Evolutionary conservation across 2,329 filamentous ascomycete genomes (phyloP), one percentile per base, ranked within the genome.

Genomic region (Cordyceps farinosa): DNA sequence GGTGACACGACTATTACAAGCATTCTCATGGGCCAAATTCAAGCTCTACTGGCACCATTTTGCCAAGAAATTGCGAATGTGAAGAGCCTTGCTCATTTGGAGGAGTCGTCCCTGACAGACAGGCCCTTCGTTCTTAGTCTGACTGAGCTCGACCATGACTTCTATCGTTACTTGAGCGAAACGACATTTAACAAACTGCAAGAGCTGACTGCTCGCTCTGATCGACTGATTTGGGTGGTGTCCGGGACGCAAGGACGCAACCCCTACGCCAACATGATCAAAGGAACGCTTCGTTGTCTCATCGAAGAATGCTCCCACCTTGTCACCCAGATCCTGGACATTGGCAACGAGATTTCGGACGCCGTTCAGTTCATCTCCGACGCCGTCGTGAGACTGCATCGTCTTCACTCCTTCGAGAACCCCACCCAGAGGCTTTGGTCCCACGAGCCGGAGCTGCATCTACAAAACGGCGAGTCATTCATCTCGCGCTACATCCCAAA

Each of bases 401-500:
- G 30, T 3, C 54, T 47, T 5, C 54, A 57, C 30, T 36, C 54
- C 10, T 27, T 47, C 5, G 36, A 47, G n/a, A 44, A 22, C 8
- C 3, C 30, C 0, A n/a, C n/a, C 9, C 13, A 36, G 11, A 17
- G 17, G 15, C 54, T 57, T 1, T 57, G 54, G 54, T 57, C 54
- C 2, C 54, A 57, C n/a, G 54, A 57, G 42, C 54, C 54, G 29
- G 54, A 57, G 22, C 15, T 57, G 6, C 54, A 47, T 45, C 54
- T 57, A n/a, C 40, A 29, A 36, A 47, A 47, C 13, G 54, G 54
- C 1, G 29, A 47, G 5, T 30, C 54, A 5, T 47, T 57, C 10
- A 47, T 62, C 11, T 50, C 64, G 11, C 60, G 64, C 32, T 58
- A 60, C 48, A 9, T 59, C 5, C 56, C 59, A 3, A 48, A 52